phyloP scores from a whole-genome alignment of 768 basidiomycete species.

The Omphalotus guepiniiformis region DNA sequence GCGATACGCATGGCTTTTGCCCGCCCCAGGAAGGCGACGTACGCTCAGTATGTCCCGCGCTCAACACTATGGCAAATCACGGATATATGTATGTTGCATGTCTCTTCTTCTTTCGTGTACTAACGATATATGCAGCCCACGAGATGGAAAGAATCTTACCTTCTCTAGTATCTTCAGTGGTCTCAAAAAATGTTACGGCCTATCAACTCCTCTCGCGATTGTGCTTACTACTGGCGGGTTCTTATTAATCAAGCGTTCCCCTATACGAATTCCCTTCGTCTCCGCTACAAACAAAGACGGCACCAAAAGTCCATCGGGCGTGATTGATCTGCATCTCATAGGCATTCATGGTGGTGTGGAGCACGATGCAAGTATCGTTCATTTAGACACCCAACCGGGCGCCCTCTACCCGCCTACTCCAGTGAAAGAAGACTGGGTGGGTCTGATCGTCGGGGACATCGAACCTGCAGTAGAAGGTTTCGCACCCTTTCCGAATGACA shows the following conservation, averaged over 20 bases:
- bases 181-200: conserved; percentile 46
- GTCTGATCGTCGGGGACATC: conserved; percentile 31
- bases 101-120: neutral
- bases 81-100: conserved; percentile 39
- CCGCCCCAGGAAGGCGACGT: conserved; percentile 21
- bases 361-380: conserved; percentile 59
- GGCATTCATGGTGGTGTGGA: conserved; percentile 49
- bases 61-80: conserved; percentile 51
- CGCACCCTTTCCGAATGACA: neutral
- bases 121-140: conserved; percentile 31
- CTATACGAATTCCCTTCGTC: conserved; percentile 27
- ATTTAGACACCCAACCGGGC: conserved; percentile 36
- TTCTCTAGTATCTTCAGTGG: conserved; percentile 35
- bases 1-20: conserved; percentile 5
- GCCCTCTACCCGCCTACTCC: conserved; percentile 42
- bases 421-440: conserved; percentile 33
- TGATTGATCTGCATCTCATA: conserved; percentile 30
- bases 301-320: neutral
- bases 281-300: conserved; percentile 7
- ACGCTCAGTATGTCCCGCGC: conserved; percentile 47
- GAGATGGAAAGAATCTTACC: conserved; percentile 48
- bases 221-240: conserved; percentile 46
- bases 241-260: conserved; percentile 33
- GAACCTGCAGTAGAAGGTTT: conserved; percentile 21
- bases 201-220: conserved; percentile 43